These are phyloP conservation scores for Fusarium nodosum DNA, from an alignment of 2,329 filamentous ascomycete genomes.

Conservation along the genomic window DNA sequence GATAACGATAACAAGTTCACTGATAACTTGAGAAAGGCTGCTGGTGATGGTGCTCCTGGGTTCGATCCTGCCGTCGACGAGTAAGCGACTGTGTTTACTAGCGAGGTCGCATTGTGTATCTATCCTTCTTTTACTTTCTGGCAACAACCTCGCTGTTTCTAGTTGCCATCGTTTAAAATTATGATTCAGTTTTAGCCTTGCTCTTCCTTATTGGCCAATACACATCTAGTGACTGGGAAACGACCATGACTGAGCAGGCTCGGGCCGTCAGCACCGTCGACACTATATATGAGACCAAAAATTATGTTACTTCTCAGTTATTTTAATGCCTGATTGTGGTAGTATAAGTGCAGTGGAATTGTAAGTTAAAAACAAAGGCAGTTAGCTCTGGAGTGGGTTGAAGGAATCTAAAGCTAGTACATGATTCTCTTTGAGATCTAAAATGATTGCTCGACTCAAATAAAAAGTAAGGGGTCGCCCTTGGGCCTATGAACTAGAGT, in stretches of 20 bases:
- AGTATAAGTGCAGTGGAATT: not conserved
- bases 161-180: not conserved
- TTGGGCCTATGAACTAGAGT: constrained; percentile 22
- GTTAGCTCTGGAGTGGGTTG: too few relatives aligned
- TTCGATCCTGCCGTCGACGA: constrained; percentile 26
- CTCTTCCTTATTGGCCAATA: not conserved
- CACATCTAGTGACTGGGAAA: not conserved
- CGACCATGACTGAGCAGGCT: rapidly evolving
- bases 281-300: not conserved
- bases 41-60: constrained; percentile 27
- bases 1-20: constrained; percentile 18
- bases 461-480: constrained; percentile 13
- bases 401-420: too few relatives aligned
- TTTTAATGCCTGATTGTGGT: not conserved
- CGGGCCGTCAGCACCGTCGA: not conserved
- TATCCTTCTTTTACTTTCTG: not conserved
- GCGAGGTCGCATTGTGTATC: too few relatives aligned
- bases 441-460: not conserved
- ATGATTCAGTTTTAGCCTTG: not conserved
- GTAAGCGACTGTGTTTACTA: not conserved
- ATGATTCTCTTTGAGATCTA: not conserved
- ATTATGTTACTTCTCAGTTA: not conserved
- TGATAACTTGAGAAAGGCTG: constrained; percentile 20
- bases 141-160: not conserved
- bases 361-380: too few relatives aligned